Percentiles rank a stretch among this genome's conserved stretches.
phyloP scores from a whole-genome alignment of 148 eudicot genomes.

The Gaultheria prostrata region DNA sequence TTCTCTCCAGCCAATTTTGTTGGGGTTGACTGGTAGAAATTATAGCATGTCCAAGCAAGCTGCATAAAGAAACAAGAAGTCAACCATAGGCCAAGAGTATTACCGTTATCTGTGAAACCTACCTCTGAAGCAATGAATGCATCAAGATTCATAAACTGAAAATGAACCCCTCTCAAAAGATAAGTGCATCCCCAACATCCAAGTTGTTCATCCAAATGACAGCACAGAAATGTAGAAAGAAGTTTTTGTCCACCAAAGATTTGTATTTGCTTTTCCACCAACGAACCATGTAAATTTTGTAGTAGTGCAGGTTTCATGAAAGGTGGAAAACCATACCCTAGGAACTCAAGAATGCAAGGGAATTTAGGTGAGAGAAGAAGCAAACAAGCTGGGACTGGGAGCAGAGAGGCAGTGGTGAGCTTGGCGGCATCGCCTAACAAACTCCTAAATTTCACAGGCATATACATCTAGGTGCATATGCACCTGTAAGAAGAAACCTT shows the following conservation, averaged over 20 bases:
- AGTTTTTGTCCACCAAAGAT: background rate
- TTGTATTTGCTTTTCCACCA: background rate
- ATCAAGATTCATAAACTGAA: background rate
- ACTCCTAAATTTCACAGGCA: background rate
- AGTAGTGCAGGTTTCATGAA: background rate
- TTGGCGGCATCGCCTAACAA: background rate
- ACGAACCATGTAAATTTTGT: background rate
- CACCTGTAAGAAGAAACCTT: background rate
- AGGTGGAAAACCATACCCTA: background rate
- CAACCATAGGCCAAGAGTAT: background rate
- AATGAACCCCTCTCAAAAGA: background rate
- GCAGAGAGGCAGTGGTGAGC: background rate
- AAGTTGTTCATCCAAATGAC: background rate
- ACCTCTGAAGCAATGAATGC: background rate
- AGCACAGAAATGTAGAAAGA: background rate
- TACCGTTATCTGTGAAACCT: background rate
- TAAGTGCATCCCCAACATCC: background rate
- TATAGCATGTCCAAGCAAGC: slow-evolving; percentile 99
- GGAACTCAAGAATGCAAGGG: background rate
- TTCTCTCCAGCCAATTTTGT: slow-evolving; percentile 99
- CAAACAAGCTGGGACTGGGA: background rate
- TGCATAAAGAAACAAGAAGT: slow-evolving; percentile 27
- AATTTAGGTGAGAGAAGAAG: background rate
- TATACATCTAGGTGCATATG: background rate
- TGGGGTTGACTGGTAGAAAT: slow-evolving; percentile 95